These are phyloP conservation scores for Lophium mytilinum DNA, from an alignment of 495 filamentous ascomycete species.

Conservation along the genomic window DNA sequence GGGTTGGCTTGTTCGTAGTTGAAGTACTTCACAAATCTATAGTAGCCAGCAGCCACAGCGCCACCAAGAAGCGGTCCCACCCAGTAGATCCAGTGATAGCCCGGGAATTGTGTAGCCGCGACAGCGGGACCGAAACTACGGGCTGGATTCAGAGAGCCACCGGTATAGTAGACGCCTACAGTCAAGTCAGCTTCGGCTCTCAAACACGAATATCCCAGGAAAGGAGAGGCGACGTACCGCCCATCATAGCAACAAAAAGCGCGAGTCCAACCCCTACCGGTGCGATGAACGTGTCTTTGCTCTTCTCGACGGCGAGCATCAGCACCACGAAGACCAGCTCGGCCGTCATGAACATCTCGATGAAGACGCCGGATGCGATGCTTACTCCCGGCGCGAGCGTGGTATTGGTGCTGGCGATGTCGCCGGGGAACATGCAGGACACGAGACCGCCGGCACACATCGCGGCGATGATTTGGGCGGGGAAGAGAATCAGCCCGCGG, in stretches of 20 bases:
- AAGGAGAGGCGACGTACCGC: constrained; percentile 40
- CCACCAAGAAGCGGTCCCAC: constrained; percentile 16
- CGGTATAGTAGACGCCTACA: constrained; percentile 28
- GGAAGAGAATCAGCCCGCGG: constrained; percentile 43
- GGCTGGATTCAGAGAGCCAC: constrained; percentile 26
- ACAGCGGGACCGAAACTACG: constrained; percentile 19
- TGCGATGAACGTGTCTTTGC: constrained; percentile 65
- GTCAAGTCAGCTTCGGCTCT: background rate
- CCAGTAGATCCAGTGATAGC: constrained; percentile 28
- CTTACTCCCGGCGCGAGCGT: constrained; percentile 48
- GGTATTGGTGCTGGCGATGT: constrained; percentile 45
- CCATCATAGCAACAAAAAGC: constrained; percentile 61
- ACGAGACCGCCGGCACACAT: constrained; percentile 55
- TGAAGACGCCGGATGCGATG: constrained; percentile 57
- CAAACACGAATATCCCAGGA: too few relatives aligned
- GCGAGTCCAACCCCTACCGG: constrained; percentile 67
- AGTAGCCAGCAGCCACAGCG: constrained; percentile 15
- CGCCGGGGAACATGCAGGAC: constrained; percentile 51
- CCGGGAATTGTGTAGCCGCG: constrained; percentile 3
- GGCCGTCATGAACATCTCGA: constrained; percentile 71
- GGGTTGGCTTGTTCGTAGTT: constrained; percentile 20
- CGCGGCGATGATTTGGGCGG: constrained; percentile 45
- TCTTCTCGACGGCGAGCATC: constrained; percentile 71
- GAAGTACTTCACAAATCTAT: constrained; percentile 15
- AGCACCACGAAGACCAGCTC: constrained; percentile 68